phyloP scores from a whole-genome alignment of 2,329 filamentous ascomycete species.

The Botryosphaeria dothidea region DNA sequence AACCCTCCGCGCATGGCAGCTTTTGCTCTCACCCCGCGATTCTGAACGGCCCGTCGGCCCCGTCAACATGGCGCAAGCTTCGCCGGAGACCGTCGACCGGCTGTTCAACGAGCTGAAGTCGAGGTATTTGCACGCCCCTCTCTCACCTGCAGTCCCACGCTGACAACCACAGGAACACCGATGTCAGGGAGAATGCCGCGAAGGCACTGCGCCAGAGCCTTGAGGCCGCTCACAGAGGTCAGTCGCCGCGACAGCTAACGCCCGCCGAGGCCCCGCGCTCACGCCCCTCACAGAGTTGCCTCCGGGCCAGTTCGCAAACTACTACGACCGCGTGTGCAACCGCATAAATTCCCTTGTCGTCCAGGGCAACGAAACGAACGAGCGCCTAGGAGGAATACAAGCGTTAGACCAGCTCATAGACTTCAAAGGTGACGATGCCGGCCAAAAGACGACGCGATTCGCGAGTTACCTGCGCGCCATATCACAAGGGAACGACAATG shows the following conservation, averaged over 20 bases:
- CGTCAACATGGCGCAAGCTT: conserved; percentile 20
- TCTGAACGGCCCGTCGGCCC: conserved; percentile 19
- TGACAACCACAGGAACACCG: conserved; percentile 41
- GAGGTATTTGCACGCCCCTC: conserved; percentile 43
- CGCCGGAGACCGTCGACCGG: conserved; percentile 45
- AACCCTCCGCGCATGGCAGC: conserved; percentile 14
- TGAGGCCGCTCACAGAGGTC: conserved; percentile 49
- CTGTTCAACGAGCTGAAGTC: conserved; percentile 60
- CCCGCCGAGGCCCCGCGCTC: conserved; percentile 23
- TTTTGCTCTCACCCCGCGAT: conserved; percentile 4
- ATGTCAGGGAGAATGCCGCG: conserved; percentile 46
- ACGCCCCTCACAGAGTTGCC: conserved; percentile 63
- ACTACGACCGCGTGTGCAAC: conserved; percentile 66
- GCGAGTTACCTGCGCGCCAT: conserved; percentile 86
- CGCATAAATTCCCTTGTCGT: conserved; percentile 74
- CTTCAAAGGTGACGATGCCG: conserved; percentile 92
- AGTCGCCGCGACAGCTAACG: conserved; percentile 22
- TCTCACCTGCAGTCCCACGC: conserved; percentile 22
- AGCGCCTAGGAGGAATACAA: conserved; percentile 88
- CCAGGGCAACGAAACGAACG: conserved; percentile 81
- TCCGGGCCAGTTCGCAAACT: conserved; percentile 74
- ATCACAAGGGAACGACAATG: conserved; percentile 85
- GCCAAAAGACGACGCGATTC: conserved; percentile 91
- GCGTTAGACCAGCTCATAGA: conserved; percentile 92
- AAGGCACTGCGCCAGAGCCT: conserved; percentile 45